Conservation (phyloP, 441 rosid genomes). For the Corymbia calophylla region DNA sequence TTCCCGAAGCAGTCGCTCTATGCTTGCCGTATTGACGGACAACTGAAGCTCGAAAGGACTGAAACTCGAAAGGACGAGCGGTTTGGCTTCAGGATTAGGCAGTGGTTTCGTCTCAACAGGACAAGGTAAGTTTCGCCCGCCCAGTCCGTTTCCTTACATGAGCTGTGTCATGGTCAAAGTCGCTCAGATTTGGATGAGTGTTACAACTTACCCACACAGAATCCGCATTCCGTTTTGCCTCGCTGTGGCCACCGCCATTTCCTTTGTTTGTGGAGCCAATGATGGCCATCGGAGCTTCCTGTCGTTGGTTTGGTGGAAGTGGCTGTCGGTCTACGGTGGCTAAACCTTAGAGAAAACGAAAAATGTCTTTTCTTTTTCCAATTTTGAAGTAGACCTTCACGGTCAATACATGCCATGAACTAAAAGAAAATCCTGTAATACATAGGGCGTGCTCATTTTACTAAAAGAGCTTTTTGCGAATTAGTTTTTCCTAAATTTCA, state of each 20-base stretch:
- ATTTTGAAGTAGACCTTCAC: neutral
- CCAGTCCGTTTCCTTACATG: too few species aligned
- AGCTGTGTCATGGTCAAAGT: too few species aligned
- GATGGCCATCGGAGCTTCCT: neutral
- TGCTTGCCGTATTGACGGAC: neutral
- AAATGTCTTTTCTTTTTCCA: rapidly evolving
- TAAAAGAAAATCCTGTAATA: neutral
- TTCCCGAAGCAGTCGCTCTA: neutral
- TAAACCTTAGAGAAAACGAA: neutral
- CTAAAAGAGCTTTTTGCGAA: neutral
- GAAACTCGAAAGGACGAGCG: neutral
- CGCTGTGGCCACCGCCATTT: neutral
- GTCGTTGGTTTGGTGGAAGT: neutral
- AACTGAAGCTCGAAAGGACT: neutral
- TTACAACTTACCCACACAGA: neutral
- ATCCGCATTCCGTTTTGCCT: neutral
- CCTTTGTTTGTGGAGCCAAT: neutral
- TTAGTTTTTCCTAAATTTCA: rapidly evolving
- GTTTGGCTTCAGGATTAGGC: neutral
- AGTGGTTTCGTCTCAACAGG: neutral
- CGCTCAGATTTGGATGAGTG: too few species aligned
- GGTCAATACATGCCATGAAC: neutral
- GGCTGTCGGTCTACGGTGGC: neutral
- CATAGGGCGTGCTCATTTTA: neutral
- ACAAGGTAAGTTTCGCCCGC: too few species aligned